Conservation (phyloP, 2,329 filamentous ascomycete genomes). For the Pseudopyricularia javanii region DNA sequence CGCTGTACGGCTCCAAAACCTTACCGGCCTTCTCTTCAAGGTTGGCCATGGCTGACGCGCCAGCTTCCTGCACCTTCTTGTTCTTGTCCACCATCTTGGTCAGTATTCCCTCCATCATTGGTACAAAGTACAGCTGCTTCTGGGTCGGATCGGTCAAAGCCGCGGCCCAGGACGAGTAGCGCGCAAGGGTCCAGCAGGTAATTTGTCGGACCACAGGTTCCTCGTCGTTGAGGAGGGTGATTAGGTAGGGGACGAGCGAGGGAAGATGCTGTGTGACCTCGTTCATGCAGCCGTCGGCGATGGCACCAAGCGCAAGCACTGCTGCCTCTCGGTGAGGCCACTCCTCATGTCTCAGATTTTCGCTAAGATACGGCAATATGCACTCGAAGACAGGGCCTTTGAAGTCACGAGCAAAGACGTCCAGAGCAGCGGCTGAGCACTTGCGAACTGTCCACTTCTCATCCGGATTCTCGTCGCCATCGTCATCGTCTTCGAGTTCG, state of each 20-base stretch:
- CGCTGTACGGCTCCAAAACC: slow-evolving; percentile 71
- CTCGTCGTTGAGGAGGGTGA: slow-evolving; percentile 69
- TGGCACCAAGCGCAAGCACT: slow-evolving; percentile 84
- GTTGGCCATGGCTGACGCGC: slow-evolving; percentile 89
- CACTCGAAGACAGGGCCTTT: slow-evolving; percentile 77
- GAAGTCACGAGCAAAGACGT: slow-evolving; percentile 88
- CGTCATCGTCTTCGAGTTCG: slow-evolving; percentile 63
- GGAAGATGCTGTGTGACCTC: slow-evolving; percentile 84
- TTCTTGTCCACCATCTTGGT: slow-evolving; percentile 92
- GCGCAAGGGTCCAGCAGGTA: slow-evolving; percentile 91
- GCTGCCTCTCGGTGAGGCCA: slow-evolving; percentile 92
- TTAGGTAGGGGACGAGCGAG: slow-evolving; percentile 79
- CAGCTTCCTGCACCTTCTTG: slow-evolving; percentile 96
- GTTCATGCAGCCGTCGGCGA: slow-evolving; percentile 87
- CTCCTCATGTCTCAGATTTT: slow-evolving; percentile 75
- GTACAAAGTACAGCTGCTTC: slow-evolving; percentile 72
- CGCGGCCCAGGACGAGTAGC: slow-evolving; percentile 88
- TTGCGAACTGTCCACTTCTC: slow-evolving; percentile 93
- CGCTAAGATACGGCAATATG: slow-evolving; percentile 84
- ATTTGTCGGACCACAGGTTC: slow-evolving; percentile 93
- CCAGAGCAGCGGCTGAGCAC: slow-evolving; percentile 88
- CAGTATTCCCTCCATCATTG: slow-evolving; percentile 93
- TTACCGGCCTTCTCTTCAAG: slow-evolving; percentile 86
- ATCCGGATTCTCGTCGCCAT: slow-evolving; percentile 73
- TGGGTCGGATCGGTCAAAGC: slow-evolving; percentile 54